Evolutionary conservation across 495 filamentous ascomycete species (phyloP).

Genomic region (Hamigera avellanea): DNA sequence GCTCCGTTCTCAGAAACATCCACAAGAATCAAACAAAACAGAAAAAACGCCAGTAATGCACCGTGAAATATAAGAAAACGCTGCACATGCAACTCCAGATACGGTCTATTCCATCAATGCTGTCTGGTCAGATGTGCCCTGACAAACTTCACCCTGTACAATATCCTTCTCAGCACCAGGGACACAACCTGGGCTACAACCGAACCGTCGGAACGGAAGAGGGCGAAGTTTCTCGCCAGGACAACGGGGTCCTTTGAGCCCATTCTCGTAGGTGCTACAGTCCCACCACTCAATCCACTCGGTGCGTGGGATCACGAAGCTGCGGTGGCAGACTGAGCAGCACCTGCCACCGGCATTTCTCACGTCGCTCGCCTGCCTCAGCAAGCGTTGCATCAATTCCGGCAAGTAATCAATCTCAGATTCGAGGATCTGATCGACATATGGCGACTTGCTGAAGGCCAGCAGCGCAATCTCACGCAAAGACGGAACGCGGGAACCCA

Average conservation of each 20-base stretch:
- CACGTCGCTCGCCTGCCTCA: slow-evolving; percentile 29
- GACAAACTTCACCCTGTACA: no score
- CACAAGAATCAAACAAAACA: no score
- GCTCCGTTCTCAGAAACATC: no score
- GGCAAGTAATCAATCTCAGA: slow-evolving; percentile 30
- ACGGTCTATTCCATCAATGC: no score
- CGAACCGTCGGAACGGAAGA: slow-evolving; percentile 51
- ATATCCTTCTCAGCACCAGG: no score
- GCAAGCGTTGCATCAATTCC: slow-evolving; percentile 22
- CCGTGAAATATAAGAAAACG: no score
- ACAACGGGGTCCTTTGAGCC: slow-evolving; percentile 25
- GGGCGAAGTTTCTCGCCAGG: slow-evolving; percentile 27
- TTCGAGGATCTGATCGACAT: slow-evolving; percentile 33
- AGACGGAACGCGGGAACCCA: slow-evolving; percentile 30
- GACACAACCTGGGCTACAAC: slow-evolving; percentile 54
- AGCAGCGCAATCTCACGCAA: slow-evolving; percentile 48
- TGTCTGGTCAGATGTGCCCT: no score
- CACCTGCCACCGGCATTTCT: slow-evolving; percentile 37
- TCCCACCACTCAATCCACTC: slow-evolving; percentile 74
- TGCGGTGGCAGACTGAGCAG: slow-evolving; percentile 49
- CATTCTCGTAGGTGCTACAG: slow-evolving; percentile 31
- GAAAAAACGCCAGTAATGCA: no score
- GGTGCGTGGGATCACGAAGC: slow-evolving; percentile 46
- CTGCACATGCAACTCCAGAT: no score
- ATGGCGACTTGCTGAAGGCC: slow-evolving; percentile 27